A percentile compares a stretch with the other conserved stretches of the same genome.
Conservation (phyloP, 305 asterid species). For the Ruellia speciosa region DNA sequence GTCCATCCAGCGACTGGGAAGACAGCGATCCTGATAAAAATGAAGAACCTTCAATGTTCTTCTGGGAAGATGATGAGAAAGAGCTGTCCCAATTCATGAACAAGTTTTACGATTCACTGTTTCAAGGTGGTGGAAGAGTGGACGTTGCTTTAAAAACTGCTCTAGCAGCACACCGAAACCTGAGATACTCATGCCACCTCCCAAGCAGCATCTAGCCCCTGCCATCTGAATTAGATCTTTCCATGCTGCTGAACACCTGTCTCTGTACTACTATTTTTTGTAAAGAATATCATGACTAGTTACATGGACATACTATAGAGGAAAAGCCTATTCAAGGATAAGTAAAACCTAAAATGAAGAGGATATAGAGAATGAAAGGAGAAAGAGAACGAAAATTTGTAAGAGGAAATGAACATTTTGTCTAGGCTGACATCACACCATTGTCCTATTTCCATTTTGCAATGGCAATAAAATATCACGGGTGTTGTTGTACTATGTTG, state of each 20-base stretch:
- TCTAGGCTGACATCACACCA: not conserved
- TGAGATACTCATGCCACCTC: constrained; percentile 65
- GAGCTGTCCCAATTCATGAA: constrained; percentile 67
- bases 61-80: constrained; percentile 92
- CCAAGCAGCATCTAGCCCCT: constrained; percentile 21
- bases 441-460: not conserved
- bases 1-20: constrained; percentile 93
- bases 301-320: not conserved
- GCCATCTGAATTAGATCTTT: constrained; percentile 19
- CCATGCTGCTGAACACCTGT: not conserved
- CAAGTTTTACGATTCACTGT: constrained; percentile 62
- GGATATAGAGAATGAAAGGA: not conserved
- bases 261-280: not conserved
- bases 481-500: not conserved
- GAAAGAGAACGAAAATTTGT: not conserved
- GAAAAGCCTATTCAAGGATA: not conserved
- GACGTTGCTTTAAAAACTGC: constrained; percentile 58
- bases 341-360: not conserved
- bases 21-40: constrained; percentile 70
- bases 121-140: constrained; percentile 61
- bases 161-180: constrained; percentile 52
- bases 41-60: constrained; percentile 36
- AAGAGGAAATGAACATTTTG: not conserved
- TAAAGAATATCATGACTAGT: not conserved
- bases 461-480: not conserved